Conservation (phyloP, 1,284 basidiomycete genomes). For the Melampsora americana region DNA sequence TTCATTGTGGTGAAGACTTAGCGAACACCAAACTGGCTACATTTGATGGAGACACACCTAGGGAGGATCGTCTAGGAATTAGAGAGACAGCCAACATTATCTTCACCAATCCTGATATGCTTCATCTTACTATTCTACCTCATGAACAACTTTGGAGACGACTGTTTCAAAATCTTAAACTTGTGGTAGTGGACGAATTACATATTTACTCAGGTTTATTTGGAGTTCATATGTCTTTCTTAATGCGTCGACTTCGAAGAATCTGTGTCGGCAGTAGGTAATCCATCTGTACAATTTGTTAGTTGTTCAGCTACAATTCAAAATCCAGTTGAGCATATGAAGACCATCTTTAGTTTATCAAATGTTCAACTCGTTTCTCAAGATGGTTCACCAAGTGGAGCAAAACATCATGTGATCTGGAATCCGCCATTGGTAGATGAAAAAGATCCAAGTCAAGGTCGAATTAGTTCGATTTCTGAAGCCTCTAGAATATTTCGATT, state of each 20-base stretch:
- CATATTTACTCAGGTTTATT: slow-evolving; percentile 52
- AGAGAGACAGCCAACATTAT: slow-evolving; percentile 56
- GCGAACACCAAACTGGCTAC: slow-evolving; percentile 66
- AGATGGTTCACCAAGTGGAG: slow-evolving; percentile 78
- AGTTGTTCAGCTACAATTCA: slow-evolving; percentile 86
- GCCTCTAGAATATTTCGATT: slow-evolving; percentile 72
- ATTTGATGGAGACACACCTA: slow-evolving; percentile 83
- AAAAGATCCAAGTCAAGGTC: slow-evolving; percentile 62
- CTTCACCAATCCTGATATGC: slow-evolving; percentile 67
- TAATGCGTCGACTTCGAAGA: slow-evolving; percentile 71
- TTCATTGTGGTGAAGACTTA: slow-evolving; percentile 64
- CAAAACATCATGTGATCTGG: slow-evolving; percentile 71
- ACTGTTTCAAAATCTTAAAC: slow-evolving; percentile 66
- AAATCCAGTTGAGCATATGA: slow-evolving; percentile 72
- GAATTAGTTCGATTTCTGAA: slow-evolving; percentile 66
- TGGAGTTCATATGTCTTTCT: slow-evolving; percentile 69
- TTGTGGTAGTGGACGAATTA: slow-evolving; percentile 70
- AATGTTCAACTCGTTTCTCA: slow-evolving; percentile 69
- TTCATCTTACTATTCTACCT: slow-evolving; percentile 79
- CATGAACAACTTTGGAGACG: slow-evolving; percentile 79
- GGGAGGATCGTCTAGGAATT: slow-evolving; percentile 59
- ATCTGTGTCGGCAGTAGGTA: slow-evolving; percentile 80
- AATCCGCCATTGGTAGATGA: slow-evolving; percentile 67
- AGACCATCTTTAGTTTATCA: slow-evolving; percentile 68
- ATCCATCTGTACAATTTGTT: slow-evolving; percentile 66